Conservation (phyloP, 352 stramenopile species). For the Pythium aquatile region DNA sequence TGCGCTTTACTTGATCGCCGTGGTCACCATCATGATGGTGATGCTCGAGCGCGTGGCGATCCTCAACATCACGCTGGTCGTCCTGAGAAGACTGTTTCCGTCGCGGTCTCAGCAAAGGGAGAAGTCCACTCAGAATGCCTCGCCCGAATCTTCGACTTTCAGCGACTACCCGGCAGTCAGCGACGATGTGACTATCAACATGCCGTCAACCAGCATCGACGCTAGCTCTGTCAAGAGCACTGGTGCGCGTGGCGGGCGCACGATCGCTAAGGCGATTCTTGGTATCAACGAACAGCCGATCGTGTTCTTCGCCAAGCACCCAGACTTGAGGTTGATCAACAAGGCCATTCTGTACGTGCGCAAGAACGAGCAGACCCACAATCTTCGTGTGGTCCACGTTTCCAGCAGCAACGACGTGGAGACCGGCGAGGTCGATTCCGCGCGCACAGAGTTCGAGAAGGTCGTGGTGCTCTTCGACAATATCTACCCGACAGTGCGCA, state of each 20-base stretch:
- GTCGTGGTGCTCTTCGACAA: constrained; percentile 89
- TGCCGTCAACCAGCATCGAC: not conserved
- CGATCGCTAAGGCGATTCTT: constrained; percentile 72
- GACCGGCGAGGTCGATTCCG: constrained; percentile 46
- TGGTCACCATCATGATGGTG: constrained; percentile 77
- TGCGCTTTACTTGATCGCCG: constrained; percentile 83
- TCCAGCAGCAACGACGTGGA: not conserved
- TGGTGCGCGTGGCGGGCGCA: constrained; percentile 77
- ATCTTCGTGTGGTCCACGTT: not conserved
- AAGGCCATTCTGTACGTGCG: constrained; percentile 95
- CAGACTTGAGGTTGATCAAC: constrained; percentile 92
- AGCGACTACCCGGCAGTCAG: not conserved
- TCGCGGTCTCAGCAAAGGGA: not conserved
- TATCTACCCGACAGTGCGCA: constrained; percentile 95
- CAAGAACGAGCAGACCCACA: constrained; percentile 92
- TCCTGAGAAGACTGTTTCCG: not conserved
- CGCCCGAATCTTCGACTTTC: constrained; percentile 29
- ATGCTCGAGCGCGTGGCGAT: constrained; percentile 73
- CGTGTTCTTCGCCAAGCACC: constrained; percentile 93
- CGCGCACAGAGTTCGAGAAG: constrained; percentile 65
- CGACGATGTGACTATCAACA: not conserved
- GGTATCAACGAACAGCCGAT: constrained; percentile 89
- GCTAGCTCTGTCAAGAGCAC: constrained; percentile 29
- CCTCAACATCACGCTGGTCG: not conserved
- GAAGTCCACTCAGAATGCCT: not conserved